Evolutionary conservation across 768 basidiomycete species (phyloP).

Genomic region (Pleurotus platypus): DNA sequence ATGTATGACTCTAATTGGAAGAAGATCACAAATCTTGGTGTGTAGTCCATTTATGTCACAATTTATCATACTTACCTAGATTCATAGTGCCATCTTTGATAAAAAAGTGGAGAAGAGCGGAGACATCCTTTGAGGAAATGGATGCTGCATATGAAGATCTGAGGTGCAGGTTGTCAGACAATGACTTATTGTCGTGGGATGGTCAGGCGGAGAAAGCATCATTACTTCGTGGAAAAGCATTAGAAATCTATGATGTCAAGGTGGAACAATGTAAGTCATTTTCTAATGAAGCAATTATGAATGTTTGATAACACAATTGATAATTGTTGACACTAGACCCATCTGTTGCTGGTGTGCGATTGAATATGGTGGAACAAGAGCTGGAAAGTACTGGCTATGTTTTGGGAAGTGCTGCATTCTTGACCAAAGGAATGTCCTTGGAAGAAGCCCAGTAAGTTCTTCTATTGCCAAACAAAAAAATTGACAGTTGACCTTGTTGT

Average conservation of each 20-base stretch:
- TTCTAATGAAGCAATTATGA: not conserved
- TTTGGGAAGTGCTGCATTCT: not conserved
- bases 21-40: conserved; percentile 22
- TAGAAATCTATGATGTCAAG: conserved; percentile 3
- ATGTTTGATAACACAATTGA: not conserved
- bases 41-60: not conserved
- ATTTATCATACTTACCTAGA: not conserved
- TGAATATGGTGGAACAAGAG: not conserved
- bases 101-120: conserved; percentile 9
- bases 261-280: not conserved
- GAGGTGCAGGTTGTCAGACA: not conserved
- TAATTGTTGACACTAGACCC: not conserved
- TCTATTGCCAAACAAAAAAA: not conserved
- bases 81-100: conserved; percentile 6
- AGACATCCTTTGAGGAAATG: not conserved
- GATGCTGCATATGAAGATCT: conserved; percentile 1
- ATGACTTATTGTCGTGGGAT: not conserved
- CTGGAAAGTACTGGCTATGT: not conserved
- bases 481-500: not conserved
- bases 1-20: conserved; percentile 32
- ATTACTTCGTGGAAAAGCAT: not conserved
- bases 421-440: not conserved
- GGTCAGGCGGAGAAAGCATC: not conserved
- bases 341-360: not conserved
- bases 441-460: conserved; percentile 1